These are phyloP conservation scores for Leishmania major DNA, from an alignment of 208 protist genomes.

Conservation along the genomic window DNA sequence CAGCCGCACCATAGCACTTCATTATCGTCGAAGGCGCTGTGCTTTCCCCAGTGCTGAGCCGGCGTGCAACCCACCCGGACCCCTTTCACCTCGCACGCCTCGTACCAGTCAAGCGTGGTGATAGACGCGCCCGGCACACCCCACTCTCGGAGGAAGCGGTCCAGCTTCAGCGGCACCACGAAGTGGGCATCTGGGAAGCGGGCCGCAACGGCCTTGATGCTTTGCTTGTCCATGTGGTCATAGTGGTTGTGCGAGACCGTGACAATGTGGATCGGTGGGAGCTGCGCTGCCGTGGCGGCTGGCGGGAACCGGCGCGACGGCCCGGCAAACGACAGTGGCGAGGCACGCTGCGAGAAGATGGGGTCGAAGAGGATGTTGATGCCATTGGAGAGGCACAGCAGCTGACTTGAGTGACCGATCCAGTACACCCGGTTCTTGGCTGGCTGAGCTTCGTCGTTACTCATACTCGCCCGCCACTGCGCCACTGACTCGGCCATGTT, in stretches of 20 bases:
- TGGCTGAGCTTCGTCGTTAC: not conserved
- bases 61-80: slow-evolving; percentile 57
- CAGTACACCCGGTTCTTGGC: slow-evolving; percentile 58
- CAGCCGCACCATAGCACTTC: slow-evolving; percentile 73
- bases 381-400: slow-evolving; percentile 69
- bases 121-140: slow-evolving; percentile 42
- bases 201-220: slow-evolving; percentile 35
- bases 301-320: slow-evolving; percentile 44
- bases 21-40: slow-evolving; percentile 52
- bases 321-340: slow-evolving; percentile 63
- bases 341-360: slow-evolving; percentile 67
- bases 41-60: slow-evolving; percentile 67
- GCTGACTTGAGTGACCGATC: slow-evolving; percentile 76
- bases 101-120: slow-evolving; percentile 55
- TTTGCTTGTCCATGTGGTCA: slow-evolving; percentile 79
- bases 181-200: slow-evolving; percentile 47
- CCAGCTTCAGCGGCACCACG: slow-evolving; percentile 64
- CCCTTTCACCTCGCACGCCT: slow-evolving; percentile 38
- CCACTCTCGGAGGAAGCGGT: slow-evolving; percentile 41
- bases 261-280: slow-evolving; percentile 78
- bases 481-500: slow-evolving; percentile 39
- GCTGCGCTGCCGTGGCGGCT: slow-evolving; percentile 40
- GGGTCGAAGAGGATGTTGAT: slow-evolving; percentile 85
- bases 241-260: slow-evolving; percentile 90
- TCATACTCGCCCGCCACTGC: slow-evolving; percentile 17